Conservation (phyloP, 2,329 filamentous ascomycete genomes). For the Colletotrichum sp. region DNA sequence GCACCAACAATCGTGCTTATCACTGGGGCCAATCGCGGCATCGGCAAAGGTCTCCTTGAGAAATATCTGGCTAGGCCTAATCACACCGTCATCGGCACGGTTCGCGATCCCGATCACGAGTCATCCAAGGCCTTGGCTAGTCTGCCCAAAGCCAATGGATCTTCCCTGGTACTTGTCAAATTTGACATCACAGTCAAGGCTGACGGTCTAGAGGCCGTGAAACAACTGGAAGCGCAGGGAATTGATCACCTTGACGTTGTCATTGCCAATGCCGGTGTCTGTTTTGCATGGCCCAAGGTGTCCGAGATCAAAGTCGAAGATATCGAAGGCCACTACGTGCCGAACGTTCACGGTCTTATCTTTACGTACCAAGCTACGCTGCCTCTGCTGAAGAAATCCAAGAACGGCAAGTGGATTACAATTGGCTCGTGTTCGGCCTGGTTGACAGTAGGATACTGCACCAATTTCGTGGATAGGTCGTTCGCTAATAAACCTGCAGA, state of each 20-base stretch:
- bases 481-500: not conserved
- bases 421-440: not conserved
- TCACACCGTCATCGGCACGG: constrained; percentile 51
- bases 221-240: constrained; percentile 32
- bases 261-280: constrained; percentile 56
- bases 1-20: constrained; percentile 27
- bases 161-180: constrained; percentile 43
- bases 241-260: constrained; percentile 53
- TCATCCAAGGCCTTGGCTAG: constrained; percentile 31
- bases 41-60: constrained; percentile 37
- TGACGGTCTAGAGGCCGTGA: constrained; percentile 36
- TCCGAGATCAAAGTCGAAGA: constrained; percentile 37
- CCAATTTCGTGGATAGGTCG: not conserved
- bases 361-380: constrained; percentile 48
- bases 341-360: constrained; percentile 38
- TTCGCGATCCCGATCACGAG: constrained; percentile 33
- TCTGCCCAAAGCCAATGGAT: constrained; percentile 39
- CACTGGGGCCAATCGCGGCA: constrained; percentile 41
- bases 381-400: constrained; percentile 39
- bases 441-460: not conserved
- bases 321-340: constrained; percentile 37
- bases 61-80: constrained; percentile 54
- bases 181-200: constrained; percentile 39
- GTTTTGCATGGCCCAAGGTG: constrained; percentile 32
- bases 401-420: not conserved